These are phyloP conservation scores for Mesembryanthemum crystallinum DNA, from an alignment of 148 eudicot genomes.

Conservation along the genomic window DNA sequence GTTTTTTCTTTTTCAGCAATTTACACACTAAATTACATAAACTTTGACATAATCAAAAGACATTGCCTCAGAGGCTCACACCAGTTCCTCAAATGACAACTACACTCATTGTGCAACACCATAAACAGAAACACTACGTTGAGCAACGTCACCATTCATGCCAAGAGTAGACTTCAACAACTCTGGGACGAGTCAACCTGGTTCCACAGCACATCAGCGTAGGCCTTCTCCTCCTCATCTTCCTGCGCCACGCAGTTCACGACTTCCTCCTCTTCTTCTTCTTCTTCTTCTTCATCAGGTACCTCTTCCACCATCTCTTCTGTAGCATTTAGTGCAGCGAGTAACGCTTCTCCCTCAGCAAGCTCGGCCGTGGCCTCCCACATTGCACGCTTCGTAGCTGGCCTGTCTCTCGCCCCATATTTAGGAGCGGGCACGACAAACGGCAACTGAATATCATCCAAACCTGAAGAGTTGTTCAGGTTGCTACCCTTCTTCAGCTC, in stretches of 20 bases:
- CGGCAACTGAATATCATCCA: constrained; percentile 72
- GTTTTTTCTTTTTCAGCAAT: no score
- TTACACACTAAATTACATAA: no score
- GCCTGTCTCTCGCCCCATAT: constrained; percentile 66
- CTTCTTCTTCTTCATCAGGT: constrained; percentile 65
- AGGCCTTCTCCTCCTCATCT: constrained; percentile 74
- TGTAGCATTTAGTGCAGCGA: constrained; percentile 14
- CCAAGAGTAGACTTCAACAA: constrained; percentile 27
- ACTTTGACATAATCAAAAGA: no score
- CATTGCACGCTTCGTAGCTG: constrained; percentile 71
- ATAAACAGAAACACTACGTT: neutral
- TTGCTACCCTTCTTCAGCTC: constrained; percentile 5
- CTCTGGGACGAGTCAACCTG: constrained; percentile 67
- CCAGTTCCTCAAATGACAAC: no score
- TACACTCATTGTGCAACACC: no score
- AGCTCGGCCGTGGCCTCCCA: constrained; percentile 62
- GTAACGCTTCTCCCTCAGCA: constrained; percentile 19
- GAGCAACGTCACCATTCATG: neutral
- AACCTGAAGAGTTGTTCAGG: constrained; percentile 17
- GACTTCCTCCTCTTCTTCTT: constrained; percentile 44
- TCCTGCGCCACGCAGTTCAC: constrained; percentile 35
- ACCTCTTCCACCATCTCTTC: constrained; percentile 49
- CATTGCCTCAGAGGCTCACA: no score
- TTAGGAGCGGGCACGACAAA: constrained; percentile 87
- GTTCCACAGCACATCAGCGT: constrained; percentile 81